A percentile compares a stretch with the other conserved stretches of the same genome.
phyloP scores from a whole-genome alignment of 1,139 yeast genomes.

The Saccharomyces hybrid region DNA sequence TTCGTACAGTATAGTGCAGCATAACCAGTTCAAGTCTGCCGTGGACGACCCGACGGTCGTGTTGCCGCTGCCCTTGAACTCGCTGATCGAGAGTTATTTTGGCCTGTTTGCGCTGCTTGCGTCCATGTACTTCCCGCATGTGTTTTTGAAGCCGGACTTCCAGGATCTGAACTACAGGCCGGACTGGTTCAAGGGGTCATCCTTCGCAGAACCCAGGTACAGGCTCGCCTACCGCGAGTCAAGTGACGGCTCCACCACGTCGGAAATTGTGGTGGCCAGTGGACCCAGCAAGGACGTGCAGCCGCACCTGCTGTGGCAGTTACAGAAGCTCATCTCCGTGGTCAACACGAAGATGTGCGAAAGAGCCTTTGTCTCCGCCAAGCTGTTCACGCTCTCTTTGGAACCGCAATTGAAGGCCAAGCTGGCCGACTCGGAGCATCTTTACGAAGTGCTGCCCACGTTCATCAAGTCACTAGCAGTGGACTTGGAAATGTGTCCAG shows the following conservation, averaged over 20 bases:
- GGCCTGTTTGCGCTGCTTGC: slow-evolving; percentile 23
- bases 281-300: slow-evolving; percentile 11
- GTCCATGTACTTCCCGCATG: slow-evolving; percentile 20
- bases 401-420: slow-evolving; percentile 16
- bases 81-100: slow-evolving; percentile 24
- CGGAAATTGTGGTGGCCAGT: slow-evolving; percentile 6
- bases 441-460: slow-evolving; percentile 25
- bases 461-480: slow-evolving; percentile 23
- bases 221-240: neutral
- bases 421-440: slow-evolving; percentile 20
- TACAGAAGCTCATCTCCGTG: slow-evolving; percentile 22
- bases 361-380: slow-evolving; percentile 22
- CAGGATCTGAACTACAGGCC: slow-evolving; percentile 18
- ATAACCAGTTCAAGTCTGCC: slow-evolving; percentile 9
- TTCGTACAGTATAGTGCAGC: slow-evolving; percentile 6
- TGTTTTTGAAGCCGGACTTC: slow-evolving; percentile 19
- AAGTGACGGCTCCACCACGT: neutral
- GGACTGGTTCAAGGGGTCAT: slow-evolving; percentile 21
- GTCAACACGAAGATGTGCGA: slow-evolving; percentile 16
- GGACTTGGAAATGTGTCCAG: slow-evolving; percentile 19
- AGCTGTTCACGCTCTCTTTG: slow-evolving; percentile 14
- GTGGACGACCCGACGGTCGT: slow-evolving; percentile 21
- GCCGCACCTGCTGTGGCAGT: slow-evolving; percentile 24
- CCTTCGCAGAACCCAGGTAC: neutral
- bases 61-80: slow-evolving; percentile 20